Percentiles rank a stretch among this genome's conserved stretches.
Conservation (phyloP, 2,329 filamentous ascomycete species). For the Ophiostoma novo-ulmi region DNA sequence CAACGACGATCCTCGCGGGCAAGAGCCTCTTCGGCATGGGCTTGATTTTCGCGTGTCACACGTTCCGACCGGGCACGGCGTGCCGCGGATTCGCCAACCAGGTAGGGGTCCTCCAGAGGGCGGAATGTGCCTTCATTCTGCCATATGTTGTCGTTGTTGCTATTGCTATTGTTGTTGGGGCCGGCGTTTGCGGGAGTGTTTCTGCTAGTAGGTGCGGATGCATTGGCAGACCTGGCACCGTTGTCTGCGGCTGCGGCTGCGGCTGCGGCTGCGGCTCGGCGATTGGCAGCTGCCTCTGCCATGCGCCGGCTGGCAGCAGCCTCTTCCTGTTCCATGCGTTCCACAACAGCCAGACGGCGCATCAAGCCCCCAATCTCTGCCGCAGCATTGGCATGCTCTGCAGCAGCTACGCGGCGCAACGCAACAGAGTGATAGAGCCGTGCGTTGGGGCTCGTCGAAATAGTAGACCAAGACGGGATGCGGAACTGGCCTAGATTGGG, state of each 20-base stretch:
- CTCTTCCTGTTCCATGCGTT: slow-evolving; percentile 38
- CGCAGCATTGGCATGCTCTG: slow-evolving; percentile 36
- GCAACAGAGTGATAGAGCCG: slow-evolving; percentile 61
- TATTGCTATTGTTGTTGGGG: slow-evolving; percentile 28
- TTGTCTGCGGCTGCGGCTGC: background rate
- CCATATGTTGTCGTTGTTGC: slow-evolving; percentile 20
- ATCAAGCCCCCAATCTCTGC: slow-evolving; percentile 32
- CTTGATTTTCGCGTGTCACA: slow-evolving; percentile 47
- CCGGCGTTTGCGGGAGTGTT: slow-evolving; percentile 19
- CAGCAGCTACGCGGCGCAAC: slow-evolving; percentile 52
- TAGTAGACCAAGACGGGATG: slow-evolving; percentile 54
- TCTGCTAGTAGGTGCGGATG: background rate
- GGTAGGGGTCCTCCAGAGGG: slow-evolving; percentile 61
- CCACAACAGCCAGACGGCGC: slow-evolving; percentile 34
- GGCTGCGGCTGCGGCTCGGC: slow-evolving; percentile 7
- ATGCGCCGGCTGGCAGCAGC: slow-evolving; percentile 28
- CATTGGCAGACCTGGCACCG: background rate
- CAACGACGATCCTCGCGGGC: slow-evolving; percentile 54
- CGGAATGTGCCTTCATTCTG: slow-evolving; percentile 32
- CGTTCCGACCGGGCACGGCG: slow-evolving; percentile 52
- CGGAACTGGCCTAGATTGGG: slow-evolving; percentile 51
- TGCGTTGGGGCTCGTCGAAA: slow-evolving; percentile 50
- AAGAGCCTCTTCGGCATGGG: slow-evolving; percentile 46
- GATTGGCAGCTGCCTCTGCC: slow-evolving; percentile 19
- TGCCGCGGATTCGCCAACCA: slow-evolving; percentile 63